phyloP scores from a whole-genome alignment of 768 basidiomycete species.

The Boletellus ananas region DNA sequence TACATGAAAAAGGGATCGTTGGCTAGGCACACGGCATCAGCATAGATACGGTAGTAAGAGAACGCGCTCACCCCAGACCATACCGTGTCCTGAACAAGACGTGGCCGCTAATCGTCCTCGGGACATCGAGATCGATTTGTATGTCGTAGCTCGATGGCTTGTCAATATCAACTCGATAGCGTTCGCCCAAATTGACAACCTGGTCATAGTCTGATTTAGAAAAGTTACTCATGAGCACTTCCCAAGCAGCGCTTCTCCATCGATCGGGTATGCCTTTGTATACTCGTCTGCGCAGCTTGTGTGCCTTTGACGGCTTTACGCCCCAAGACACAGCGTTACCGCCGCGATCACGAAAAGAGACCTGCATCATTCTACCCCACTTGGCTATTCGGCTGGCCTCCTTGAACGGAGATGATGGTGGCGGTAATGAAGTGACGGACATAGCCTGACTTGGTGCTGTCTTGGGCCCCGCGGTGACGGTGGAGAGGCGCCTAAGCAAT shows the following conservation, averaged over 20 bases:
- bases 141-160: constrained; percentile 87
- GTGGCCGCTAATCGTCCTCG: constrained; percentile 92
- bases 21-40: constrained; percentile 44
- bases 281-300: constrained; percentile 67
- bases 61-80: constrained; percentile 77
- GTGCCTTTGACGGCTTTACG: constrained; percentile 59
- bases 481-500: constrained; percentile 53
- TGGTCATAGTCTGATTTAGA: constrained; percentile 45
- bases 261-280: constrained; percentile 98
- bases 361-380: constrained; percentile 89
- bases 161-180: constrained; percentile 65
- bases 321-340: constrained; percentile 75
- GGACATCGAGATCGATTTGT: constrained; percentile 97
- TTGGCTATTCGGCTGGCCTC: constrained; percentile 80
- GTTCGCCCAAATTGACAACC: constrained; percentile 39
- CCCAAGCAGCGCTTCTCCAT: constrained; percentile 94
- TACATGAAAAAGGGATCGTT: constrained; percentile 93
- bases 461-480: constrained; percentile 43
- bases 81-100: constrained; percentile 94
- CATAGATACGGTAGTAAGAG: neutral
- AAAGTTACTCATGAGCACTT: constrained; percentile 62
- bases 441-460: constrained; percentile 44
- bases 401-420: constrained; percentile 45
- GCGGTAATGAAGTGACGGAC: constrained; percentile 46
- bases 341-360: constrained; percentile 65